Evolutionary conservation across 257 asterid genomes (phyloP), one percentile per base, ranked within the genome.

Genomic region (Capsicum pubescens): DNA sequence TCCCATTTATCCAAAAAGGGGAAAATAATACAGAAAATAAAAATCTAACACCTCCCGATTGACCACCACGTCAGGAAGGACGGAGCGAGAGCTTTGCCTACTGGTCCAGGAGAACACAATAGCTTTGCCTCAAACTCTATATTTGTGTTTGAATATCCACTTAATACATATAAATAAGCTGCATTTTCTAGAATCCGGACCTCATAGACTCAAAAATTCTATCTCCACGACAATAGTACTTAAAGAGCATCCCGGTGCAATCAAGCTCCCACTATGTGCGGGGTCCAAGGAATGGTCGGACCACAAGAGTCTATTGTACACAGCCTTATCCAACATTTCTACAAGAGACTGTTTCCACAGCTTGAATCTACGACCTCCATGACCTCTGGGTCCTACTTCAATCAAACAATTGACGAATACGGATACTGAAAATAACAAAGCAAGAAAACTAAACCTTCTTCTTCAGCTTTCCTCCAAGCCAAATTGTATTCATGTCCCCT

Each of bases 381-480:
- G 42, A 39, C 42, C 42, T 26, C 32, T 26, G 32, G 32, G 32
- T 26, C 32, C 81, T 76, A 77, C 64, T 4, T 26, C 64, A 54
- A 77, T 54, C 48, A 77, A 26, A 54, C 50, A 54, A 12, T 54
- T 0, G 26, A 55, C 81, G 14, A n/a, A 78, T 6, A 48, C 60
- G 39, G 7, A 54, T 32, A 68, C 61, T 80, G 60, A 77, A 66
- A 57, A 82, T 68, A 67, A 57, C 77, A 3, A 67, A 19, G 32
- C 21, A 66, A 54, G 44, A 9, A 74, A 52, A 83, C 59, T 68
- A 78, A 68, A 19, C 98, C 98, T 89, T 97, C 96, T 92, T 93
- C 99, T 88, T 95, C 99, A 82, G 97, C 99, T 84, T 91, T 94
- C 90, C 98, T 92, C 83, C 98, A 94, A 81, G 93, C 98, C 91